Evolutionary conservation across 805 yeast genomes (phyloP).

Genomic region (Wickerhamiella allomyrinae): DNA sequence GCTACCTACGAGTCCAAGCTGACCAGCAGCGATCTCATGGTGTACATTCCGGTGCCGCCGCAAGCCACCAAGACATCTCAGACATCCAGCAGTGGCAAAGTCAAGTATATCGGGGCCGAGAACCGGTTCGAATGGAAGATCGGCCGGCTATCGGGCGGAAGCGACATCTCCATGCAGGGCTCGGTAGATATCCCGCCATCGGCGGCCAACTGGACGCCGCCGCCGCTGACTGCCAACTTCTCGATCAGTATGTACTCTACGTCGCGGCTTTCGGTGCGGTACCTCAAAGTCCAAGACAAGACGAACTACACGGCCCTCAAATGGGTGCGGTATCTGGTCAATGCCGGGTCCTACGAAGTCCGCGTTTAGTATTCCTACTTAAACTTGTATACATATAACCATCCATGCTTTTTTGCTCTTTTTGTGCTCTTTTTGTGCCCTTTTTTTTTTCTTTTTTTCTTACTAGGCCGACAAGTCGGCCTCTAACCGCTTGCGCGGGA

Average conservation of each 20-base stretch:
- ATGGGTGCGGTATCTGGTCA: constrained; percentile 72
- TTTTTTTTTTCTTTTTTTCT: too few relatives aligned
- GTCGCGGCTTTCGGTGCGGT: constrained; percentile 63
- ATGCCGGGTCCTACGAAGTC: constrained; percentile 69
- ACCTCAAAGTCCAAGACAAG: constrained; percentile 48
- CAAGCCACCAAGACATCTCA: constrained; percentile 37
- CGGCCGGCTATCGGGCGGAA: constrained; percentile 50
- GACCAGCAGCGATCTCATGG: constrained; percentile 46
- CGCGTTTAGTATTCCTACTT: constrained; percentile 32
- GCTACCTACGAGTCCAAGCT: constrained; percentile 42
- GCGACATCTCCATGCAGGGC: constrained; percentile 46
- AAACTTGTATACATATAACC: too few relatives aligned
- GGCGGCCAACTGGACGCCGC: constrained; percentile 41
- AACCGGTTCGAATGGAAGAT: constrained; percentile 56
- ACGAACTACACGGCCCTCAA: constrained; percentile 57
- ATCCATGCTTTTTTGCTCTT: too few relatives aligned
- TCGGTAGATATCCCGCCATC: constrained; percentile 31
- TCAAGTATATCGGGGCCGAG: constrained; percentile 53
- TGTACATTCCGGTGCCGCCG: constrained; percentile 59
- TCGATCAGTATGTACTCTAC: constrained; percentile 58
- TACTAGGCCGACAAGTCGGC: too few relatives aligned
- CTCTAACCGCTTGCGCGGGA: too few relatives aligned
- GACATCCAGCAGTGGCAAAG: constrained; percentile 43
- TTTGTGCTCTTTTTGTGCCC: too few relatives aligned
- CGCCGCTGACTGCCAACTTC: constrained; percentile 64